These are phyloP conservation scores for Eimeria tenella DNA, from an alignment of 169 alveolate species.

Conservation along the genomic window DNA sequence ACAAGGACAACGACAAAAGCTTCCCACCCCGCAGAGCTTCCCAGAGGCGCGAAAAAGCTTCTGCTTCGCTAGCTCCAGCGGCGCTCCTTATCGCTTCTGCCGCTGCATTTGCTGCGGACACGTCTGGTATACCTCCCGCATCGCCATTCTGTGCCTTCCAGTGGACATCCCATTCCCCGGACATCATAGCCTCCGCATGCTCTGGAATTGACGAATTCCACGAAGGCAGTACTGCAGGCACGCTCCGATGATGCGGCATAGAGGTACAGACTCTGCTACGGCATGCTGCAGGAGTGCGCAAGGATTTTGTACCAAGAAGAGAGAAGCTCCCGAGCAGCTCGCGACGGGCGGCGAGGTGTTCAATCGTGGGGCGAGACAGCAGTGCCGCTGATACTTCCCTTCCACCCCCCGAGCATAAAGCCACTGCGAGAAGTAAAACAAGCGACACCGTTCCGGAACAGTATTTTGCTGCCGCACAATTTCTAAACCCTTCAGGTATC, in stretches of 20 bases:
- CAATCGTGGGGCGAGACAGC: not conserved
- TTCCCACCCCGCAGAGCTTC: slow-evolving; percentile 35
- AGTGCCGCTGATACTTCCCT: slow-evolving; percentile 4
- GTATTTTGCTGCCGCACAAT: not conserved
- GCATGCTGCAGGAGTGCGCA: not conserved
- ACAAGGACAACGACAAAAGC: slow-evolving; percentile 19
- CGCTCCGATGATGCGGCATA: not conserved
- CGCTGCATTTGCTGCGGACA: slow-evolving; percentile 28
- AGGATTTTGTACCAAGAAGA: not conserved
- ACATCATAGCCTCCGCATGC: slow-evolving; percentile 21
- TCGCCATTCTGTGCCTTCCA: slow-evolving; percentile 6
- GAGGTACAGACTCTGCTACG: not conserved
- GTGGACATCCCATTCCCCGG: slow-evolving; percentile 48
- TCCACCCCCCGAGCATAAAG: not conserved
- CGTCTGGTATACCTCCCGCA: not conserved
- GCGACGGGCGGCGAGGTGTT: not conserved
- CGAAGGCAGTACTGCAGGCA: slow-evolving; percentile 28
- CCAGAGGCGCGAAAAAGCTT: not conserved
- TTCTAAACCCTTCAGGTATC: not conserved
- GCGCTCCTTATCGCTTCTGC: slow-evolving; percentile 29
- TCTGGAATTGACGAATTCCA: slow-evolving; percentile 51
- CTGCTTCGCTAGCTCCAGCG: slow-evolving; percentile 51
- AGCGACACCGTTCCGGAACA: not conserved
- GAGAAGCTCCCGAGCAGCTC: not conserved
- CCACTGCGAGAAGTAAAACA: not conserved